phyloP scores from a whole-genome alignment of 2,329 filamentous ascomycete genomes.

The Aschersonia sp. region DNA sequence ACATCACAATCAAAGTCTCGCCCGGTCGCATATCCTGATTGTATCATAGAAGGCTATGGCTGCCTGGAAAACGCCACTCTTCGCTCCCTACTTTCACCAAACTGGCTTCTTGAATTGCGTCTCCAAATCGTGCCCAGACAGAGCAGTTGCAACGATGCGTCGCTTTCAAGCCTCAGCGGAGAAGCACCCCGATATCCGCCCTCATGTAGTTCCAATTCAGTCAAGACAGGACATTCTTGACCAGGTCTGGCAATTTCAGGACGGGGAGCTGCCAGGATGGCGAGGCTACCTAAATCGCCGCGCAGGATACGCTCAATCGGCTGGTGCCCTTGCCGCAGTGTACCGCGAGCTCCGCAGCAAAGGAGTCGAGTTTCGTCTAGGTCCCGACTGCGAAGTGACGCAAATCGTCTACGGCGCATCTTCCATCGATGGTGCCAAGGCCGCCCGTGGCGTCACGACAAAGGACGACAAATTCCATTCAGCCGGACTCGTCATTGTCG shows the following conservation, averaged over 20 bases:
- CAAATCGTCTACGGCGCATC: conserved; percentile 10
- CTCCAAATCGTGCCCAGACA: conserved; percentile 29
- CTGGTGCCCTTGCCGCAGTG: conserved; percentile 32
- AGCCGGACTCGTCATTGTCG: conserved; percentile 30
- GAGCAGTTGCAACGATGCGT: conserved; percentile 30
- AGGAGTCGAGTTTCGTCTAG: conserved; percentile 23
- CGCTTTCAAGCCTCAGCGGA: conserved; percentile 25
- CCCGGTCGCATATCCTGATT: neutral
- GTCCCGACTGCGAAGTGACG: conserved; percentile 12
- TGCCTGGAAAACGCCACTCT: conserved; percentile 36
- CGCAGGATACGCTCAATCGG: conserved; percentile 42
- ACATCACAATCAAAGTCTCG: neutral
- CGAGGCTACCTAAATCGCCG: conserved; percentile 43
- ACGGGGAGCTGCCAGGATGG: conserved; percentile 31
- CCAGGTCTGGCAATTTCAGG: conserved; percentile 31
- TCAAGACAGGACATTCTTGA: conserved; percentile 23
- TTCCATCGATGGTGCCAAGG: neutral
- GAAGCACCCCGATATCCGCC: conserved; percentile 22
- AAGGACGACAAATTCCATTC: conserved; percentile 5
- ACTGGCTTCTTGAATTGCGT: conserved; percentile 29
- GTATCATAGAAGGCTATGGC: conserved; percentile 26
- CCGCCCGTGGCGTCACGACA: conserved; percentile 5
- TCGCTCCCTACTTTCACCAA: conserved; percentile 33
- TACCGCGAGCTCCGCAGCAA: conserved; percentile 23
- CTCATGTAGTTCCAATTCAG: conserved; percentile 22